Percentiles rank a stretch among this genome's conserved stretches.
Conservation (phyloP, 2,329 filamentous ascomycete genomes). For the Xylaria multiplex region DNA sequence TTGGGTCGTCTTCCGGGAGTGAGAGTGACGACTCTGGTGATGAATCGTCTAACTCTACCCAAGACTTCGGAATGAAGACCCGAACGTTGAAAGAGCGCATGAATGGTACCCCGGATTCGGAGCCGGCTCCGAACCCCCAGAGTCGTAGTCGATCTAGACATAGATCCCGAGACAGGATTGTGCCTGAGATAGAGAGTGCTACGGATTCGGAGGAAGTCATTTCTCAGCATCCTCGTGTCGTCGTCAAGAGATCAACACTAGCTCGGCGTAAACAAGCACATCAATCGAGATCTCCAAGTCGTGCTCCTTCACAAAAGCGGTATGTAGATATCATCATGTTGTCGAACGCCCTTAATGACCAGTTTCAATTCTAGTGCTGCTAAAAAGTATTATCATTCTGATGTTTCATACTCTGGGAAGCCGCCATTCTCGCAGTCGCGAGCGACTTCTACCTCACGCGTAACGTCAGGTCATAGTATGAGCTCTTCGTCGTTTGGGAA, state of each 20-base stretch:
- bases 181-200: constrained; percentile 33
- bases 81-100: constrained; percentile 40
- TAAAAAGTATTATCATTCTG: constrained; percentile 49
- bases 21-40: constrained; percentile 48
- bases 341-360: constrained; percentile 34
- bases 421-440: constrained; percentile 49
- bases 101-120: constrained; percentile 37
- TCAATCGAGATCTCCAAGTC: constrained; percentile 44
- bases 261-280: constrained; percentile 41
- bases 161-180: constrained; percentile 29
- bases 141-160: constrained; percentile 33
- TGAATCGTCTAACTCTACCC: constrained; percentile 31
- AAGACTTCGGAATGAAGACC: constrained; percentile 32
- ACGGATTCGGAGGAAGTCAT: constrained; percentile 34
- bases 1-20: constrained; percentile 51
- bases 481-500: constrained; percentile 49
- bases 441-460: constrained; percentile 50
- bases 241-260: constrained; percentile 37
- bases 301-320: constrained; percentile 47
- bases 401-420: constrained; percentile 47
- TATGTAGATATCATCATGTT: constrained; percentile 39
- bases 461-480: constrained; percentile 51
- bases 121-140: constrained; percentile 33
- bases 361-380: constrained; percentile 37
- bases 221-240: constrained; percentile 28